Percentiles rank a stretch among this genome's conserved stretches.
Evolutionary conservation across 1,284 basidiomycete genomes (phyloP).

Genomic region (Chondrostereum purpureum): DNA sequence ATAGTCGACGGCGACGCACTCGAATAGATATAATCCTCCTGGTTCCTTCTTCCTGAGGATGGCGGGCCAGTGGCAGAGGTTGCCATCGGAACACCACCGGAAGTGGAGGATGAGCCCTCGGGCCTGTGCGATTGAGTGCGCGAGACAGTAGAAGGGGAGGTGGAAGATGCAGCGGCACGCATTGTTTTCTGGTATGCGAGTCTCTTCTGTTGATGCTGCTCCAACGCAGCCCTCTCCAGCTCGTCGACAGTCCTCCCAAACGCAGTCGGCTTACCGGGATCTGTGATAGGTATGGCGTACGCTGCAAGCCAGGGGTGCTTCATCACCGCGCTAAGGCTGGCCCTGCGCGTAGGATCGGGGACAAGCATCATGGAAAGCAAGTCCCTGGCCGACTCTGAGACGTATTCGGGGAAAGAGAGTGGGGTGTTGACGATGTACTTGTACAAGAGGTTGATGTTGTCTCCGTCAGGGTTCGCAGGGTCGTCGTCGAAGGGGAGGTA

Average conservation of each 20-base stretch:
- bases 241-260: constrained; percentile 62
- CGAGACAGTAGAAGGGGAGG: constrained; percentile 14
- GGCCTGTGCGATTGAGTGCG: neutral
- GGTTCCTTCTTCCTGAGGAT: constrained; percentile 3
- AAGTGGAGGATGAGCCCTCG: constrained; percentile 2
- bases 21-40: constrained; percentile 30
- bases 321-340: constrained; percentile 63
- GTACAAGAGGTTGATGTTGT: constrained; percentile 99
- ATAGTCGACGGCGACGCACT: constrained; percentile 27
- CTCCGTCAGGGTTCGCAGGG: constrained; percentile 96
- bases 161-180: constrained; percentile 29
- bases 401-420: constrained; percentile 91
- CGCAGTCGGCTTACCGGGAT: constrained; percentile 25
- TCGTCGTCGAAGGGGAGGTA: constrained; percentile 99
- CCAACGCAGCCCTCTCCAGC: constrained; percentile 65
- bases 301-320: constrained; percentile 64
- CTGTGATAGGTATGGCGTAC: constrained; percentile 26
- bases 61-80: constrained; percentile 19
- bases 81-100: constrained; percentile 1
- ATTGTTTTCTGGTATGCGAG: constrained; percentile 59
- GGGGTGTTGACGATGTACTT: constrained; percentile 98
- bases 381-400: constrained; percentile 73
- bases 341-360: constrained; percentile 66
- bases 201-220: constrained; percentile 67
- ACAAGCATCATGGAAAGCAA: constrained; percentile 64